Conservation (phyloP, 371 early-diverging fungal genomes). For the Rhizopus microsporus region DNA sequence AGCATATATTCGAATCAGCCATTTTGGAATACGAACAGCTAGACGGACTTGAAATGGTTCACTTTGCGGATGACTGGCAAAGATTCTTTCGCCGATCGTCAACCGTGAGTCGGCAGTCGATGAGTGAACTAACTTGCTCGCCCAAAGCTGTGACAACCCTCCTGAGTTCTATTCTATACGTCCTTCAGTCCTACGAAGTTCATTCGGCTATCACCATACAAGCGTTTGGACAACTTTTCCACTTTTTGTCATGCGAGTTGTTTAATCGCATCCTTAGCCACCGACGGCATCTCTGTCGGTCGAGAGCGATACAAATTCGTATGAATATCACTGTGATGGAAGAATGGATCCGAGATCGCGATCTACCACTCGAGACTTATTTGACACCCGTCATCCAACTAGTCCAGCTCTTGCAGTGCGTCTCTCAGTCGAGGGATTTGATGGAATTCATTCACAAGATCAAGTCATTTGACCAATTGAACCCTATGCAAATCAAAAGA, state of each 20-base stretch:
- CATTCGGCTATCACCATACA: slow-evolving; percentile 75
- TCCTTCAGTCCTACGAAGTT: slow-evolving; percentile 62
- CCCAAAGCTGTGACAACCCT: slow-evolving; percentile 68
- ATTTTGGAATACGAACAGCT: slow-evolving; percentile 78
- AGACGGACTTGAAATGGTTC: slow-evolving; percentile 66
- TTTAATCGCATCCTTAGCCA: slow-evolving; percentile 83
- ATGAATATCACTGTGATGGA: slow-evolving; percentile 80
- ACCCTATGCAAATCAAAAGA: slow-evolving; percentile 71
- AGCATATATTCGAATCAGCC: slow-evolving; percentile 65
- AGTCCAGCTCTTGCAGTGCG: slow-evolving; percentile 79
- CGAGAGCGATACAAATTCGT: slow-evolving; percentile 82
- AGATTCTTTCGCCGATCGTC: slow-evolving; percentile 19
- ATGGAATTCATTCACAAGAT: slow-evolving; percentile 72
- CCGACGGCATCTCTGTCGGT: slow-evolving; percentile 74
- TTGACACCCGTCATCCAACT: slow-evolving; percentile 76
- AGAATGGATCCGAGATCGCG: slow-evolving; percentile 79
- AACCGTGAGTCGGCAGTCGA: slow-evolving; percentile 1
- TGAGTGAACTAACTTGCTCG: slow-evolving; percentile 18
- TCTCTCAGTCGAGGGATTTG: slow-evolving; percentile 70
- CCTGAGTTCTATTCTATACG: slow-evolving; percentile 59
- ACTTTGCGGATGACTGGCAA: slow-evolving; percentile 70
- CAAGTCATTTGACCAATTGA: slow-evolving; percentile 64
- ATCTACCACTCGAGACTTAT: slow-evolving; percentile 43
- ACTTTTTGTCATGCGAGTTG: slow-evolving; percentile 72
- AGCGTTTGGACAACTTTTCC: slow-evolving; percentile 70